phyloP scores from a whole-genome alignment of 495 filamentous ascomycete genomes.

The Penicillium pancosmium region DNA sequence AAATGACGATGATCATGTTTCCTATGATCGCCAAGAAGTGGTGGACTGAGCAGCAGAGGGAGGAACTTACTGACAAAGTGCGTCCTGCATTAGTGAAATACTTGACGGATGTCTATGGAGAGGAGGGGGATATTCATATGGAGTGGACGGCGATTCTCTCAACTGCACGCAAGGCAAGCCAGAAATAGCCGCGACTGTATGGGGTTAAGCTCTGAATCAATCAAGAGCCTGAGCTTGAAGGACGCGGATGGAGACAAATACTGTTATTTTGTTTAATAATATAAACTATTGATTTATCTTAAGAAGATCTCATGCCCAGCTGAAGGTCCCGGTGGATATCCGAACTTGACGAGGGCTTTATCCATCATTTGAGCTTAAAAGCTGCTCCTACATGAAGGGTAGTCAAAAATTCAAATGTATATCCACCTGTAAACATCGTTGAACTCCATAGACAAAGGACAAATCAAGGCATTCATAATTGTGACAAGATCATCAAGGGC shows the following conservation, averaged over 20 bases:
- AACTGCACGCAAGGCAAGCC: slow-evolving; percentile 32
- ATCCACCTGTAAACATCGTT: too few relatives aligned
- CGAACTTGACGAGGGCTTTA: too few relatives aligned
- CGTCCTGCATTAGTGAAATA: slow-evolving; percentile 32
- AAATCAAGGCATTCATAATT: slow-evolving; percentile 1
- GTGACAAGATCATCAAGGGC: slow-evolving; percentile 27
- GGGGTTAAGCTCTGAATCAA: too few relatives aligned
- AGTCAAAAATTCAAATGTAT: neutral
- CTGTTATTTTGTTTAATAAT: too few relatives aligned
- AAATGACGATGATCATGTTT: slow-evolving; percentile 36
- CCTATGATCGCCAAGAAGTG: slow-evolving; percentile 25
- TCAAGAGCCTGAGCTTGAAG: too few relatives aligned
- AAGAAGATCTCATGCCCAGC: too few relatives aligned
- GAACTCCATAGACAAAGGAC: neutral
- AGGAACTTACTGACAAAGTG: slow-evolving; percentile 25
- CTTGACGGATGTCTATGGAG: slow-evolving; percentile 34
- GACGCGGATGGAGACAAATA: too few relatives aligned
- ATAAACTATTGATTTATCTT: too few relatives aligned
- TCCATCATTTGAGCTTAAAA: too few relatives aligned
- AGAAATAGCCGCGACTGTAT: neutral
- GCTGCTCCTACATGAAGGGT: neutral
- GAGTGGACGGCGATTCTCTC: slow-evolving; percentile 41
- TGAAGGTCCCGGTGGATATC: too few relatives aligned
- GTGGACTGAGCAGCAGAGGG: slow-evolving; percentile 39
- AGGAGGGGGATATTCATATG: slow-evolving; percentile 30